These are phyloP conservation scores for Porcisia hertigi DNA, from an alignment of 208 protist genomes.

Conservation along the genomic window DNA sequence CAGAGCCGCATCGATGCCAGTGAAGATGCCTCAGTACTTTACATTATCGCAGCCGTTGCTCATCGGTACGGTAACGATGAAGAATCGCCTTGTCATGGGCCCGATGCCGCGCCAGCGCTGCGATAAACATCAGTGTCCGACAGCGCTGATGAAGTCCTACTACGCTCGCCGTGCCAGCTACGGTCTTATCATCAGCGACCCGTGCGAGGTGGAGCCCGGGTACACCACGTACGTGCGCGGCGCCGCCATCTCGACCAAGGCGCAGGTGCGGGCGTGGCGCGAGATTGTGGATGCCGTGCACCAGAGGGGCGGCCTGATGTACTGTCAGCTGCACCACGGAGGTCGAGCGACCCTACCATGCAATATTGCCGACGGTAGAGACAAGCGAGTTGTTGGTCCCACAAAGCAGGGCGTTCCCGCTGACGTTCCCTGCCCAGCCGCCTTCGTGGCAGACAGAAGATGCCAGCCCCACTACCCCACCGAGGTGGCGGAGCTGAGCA, in stretches of 20 bases:
- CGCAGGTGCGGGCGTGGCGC: conserved; percentile 60
- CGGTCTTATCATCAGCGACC: conserved; percentile 68
- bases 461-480: conserved; percentile 16
- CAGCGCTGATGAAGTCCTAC: conserved; percentile 40
- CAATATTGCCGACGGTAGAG: conserved; percentile 21
- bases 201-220: conserved; percentile 41
- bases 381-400: conserved; percentile 9
- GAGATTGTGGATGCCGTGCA: conserved; percentile 68
- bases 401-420: conserved; percentile 12
- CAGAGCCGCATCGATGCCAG: neutral
- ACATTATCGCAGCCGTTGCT: conserved; percentile 24
- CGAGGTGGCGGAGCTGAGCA: conserved; percentile 16
- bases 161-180: conserved; percentile 55
- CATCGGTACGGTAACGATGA: conserved; percentile 27
- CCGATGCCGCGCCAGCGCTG: conserved; percentile 55
- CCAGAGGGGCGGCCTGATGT: conserved; percentile 52
- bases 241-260: conserved; percentile 49
- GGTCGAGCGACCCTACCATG: conserved; percentile 37
- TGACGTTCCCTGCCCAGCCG: conserved; percentile 4
- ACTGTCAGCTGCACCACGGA: conserved; percentile 57
- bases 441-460: conserved; percentile 13
- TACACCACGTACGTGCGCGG: conserved; percentile 35
- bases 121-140: conserved; percentile 38
- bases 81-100: conserved; percentile 58
- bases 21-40: neutral